A percentile compares a stretch with the other conserved stretches of the same genome.
phyloP scores from a whole-genome alignment of 768 basidiomycete genomes.

The Jaapia argillacea region DNA sequence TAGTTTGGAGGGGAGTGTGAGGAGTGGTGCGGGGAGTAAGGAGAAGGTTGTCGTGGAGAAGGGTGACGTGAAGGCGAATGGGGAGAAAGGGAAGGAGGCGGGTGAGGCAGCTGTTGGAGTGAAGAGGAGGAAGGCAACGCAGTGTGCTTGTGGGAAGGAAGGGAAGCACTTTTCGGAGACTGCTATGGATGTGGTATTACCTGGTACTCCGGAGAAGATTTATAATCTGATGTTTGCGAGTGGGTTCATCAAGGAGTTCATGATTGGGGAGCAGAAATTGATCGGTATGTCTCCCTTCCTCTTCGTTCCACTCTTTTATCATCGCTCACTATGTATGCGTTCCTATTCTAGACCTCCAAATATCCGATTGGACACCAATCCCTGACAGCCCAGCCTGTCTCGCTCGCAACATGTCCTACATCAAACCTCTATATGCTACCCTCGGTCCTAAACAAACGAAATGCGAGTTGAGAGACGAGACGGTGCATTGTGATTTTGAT shows the following conservation, averaged over 20 bases:
- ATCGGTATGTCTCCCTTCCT: conserved; percentile 43
- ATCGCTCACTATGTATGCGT: background rate
- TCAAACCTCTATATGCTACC: conserved; percentile 81
- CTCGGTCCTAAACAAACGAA: conserved; percentile 94
- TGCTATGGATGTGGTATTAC: conserved; percentile 70
- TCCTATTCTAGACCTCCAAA: conserved; percentile 68
- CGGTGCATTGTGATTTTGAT: conserved; percentile 70
- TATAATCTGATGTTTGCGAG: conserved; percentile 95
- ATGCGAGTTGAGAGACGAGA: conserved; percentile 90
- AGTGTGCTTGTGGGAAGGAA: conserved; percentile 64
- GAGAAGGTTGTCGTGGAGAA: conserved; percentile 6
- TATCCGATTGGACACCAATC: conserved; percentile 86
- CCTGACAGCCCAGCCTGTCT: conserved; percentile 56
- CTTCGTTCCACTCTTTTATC: background rate
- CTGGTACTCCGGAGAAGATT: conserved; percentile 90
- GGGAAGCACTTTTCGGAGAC: conserved; percentile 63
- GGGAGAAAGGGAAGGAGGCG: too few relatives aligned
- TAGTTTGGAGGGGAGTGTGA: conserved; percentile 13
- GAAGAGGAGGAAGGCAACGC: conserved; percentile 55
- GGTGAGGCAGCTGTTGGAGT: conserved; percentile 1
- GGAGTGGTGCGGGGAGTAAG: conserved; percentile 2
- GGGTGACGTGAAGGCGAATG: conserved; percentile 5
- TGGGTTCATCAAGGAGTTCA: conserved; percentile 91
- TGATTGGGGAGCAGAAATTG: conserved; percentile 82
- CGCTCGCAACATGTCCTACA: conserved; percentile 88